Base-by-base conservation (phyloP, 2,329 filamentous ascomycete species). In the Hymenoscyphus fructigenus region DNA sequence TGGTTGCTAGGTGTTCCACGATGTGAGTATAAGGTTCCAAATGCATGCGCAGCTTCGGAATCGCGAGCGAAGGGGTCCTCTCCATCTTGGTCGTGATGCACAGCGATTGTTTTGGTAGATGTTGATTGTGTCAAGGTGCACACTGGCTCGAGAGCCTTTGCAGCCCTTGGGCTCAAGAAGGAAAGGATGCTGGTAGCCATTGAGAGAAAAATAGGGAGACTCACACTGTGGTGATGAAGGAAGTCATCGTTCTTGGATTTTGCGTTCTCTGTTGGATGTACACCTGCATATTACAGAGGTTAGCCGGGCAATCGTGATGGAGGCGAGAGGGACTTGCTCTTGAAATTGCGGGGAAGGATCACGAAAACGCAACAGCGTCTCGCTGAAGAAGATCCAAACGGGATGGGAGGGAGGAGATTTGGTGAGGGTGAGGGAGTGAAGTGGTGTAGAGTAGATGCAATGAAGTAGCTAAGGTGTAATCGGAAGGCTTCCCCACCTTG, bases 191-290 rank as follows among this genome's bases (percentile, higher is more conserved):
- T 70, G 10, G 60, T 36, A 62, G 75, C 74, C 62, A 75, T 75
- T 29, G 67, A 14, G 65, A 63, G 73, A 71, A 73, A 76, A 65
- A 65, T 65, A 68, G 72, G 69, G 69, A 78, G 69, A 91, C 88
- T 80, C 83, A 92, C 89, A 92, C 91, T 77, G 91, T 93, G 72
- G 89, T 91, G 76, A 93, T 89, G 80, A 93, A 91, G 71, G 89
- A 90, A 76, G 89, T 85, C 90, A 92, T 92, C 72, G 74, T 81
- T 66, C 66, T 72, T 70, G 64, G 41, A 32, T 32, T 55, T 61
- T 62, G 57, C 57, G 36, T 32, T 41, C 36, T 55, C 14, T 32
- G 61, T 59, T 53, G 56, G 29, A 15, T 59, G 60, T 20, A 26
- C 59, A 56, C 61, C 61, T 69, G 65, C 71, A 36, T 10, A 75